Evolutionary conservation across 495 filamentous ascomycete species (phyloP), one percentile per base, ranked within the genome.

Genomic region (Symbiotaphrina buchneri): DNA sequence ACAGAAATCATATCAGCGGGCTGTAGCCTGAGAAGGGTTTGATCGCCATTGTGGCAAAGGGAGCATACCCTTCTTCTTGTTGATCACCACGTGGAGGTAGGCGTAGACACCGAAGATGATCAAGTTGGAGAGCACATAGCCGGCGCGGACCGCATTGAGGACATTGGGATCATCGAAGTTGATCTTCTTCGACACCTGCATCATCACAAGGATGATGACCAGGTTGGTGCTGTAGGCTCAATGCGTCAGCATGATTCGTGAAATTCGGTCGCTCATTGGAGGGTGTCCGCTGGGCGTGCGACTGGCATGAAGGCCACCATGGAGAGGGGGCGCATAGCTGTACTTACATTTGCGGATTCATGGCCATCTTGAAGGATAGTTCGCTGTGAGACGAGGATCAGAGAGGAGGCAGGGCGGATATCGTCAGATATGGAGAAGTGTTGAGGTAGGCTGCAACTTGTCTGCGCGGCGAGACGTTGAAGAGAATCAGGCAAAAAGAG

Each of bases 131-230:
- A 77, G 45, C 29, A 85, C 47, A 52, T 97, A 97, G 42, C 74
- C 48, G 19, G 56, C 75, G 47, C 87, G 87, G 39, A 93, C 75
- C 24, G 64, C 53, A 43, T 80, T 75, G 39, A 97, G 69, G 18
- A 87, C 77, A 32, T 68, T 62, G 8, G 85, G 82, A 43, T 97
- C 72, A 8, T 97, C 90, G 49, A 95, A 91, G 27, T 82, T 80
- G 32, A 97, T 71, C 59, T 74, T 78, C 66, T 97, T 97, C 36
- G 87, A 73, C 34, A 83, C 66, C 59, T 95, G 87, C 83, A 95
- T 94, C 74, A 94, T 82, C 45, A 79, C 79, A 41, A 93, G 68
- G 53, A 93, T 84, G 67, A 93, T 79, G 52, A 77, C 61, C 52
- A 93, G 60, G 61, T 93, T 93, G 40, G 81, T 90, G 41, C 83